Evolutionary conservation across 768 basidiomycete species (phyloP), one percentile per base, ranked within the genome.

Genomic region (Chlorophyllum brunneum): DNA sequence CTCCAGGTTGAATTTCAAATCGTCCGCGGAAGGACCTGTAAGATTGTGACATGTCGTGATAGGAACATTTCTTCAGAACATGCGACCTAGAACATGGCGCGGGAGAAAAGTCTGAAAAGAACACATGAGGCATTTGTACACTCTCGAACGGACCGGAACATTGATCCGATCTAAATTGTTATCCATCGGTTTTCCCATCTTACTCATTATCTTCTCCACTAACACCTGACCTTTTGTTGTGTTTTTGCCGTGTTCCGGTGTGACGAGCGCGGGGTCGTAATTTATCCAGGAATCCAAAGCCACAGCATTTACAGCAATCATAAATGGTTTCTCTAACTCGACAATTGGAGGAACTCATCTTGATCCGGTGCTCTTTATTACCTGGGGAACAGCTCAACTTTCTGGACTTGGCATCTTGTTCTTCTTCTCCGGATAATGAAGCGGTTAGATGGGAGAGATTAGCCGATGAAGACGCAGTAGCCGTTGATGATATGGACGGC

Each of bases 281-380:
- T n/a, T n/a, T n/a, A n/a, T n/a, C n/a, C n/a, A n/a, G n/a, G n/a
- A n/a, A n/a, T n/a, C n/a, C n/a, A n/a, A n/a, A n/a, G n/a, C n/a
- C n/a, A n/a, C n/a, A n/a, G n/a, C n/a, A n/a, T n/a, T n/a, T n/a
- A n/a, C n/a, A n/a, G n/a, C n/a, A n/a, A 24, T 23, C 22, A 38
- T 10, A 7, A 33, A 30, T 38, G 43, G 20, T 53, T 16, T 24
- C 51, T 6, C 26, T 39, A 7, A 16, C 16, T 36, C 30, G 26
- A 45, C 63, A 65, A 23, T 54, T 76, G 1, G 70, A 80, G 62
- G 85, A 89, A 59, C 63, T 88, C 0, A 73, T 80, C 40, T 67
- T 89, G 33, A 76, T 90, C 22, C 69, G 67, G 49, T 80, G 74
- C 31, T 86, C 86, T 0, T 73, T 89, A 1, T 71, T 90, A 9